Percentiles rank a stretch among this genome's conserved stretches.
Evolutionary conservation across 2,329 filamentous ascomycete genomes (phyloP).

Genomic region (Cytospora paraplurivora): DNA sequence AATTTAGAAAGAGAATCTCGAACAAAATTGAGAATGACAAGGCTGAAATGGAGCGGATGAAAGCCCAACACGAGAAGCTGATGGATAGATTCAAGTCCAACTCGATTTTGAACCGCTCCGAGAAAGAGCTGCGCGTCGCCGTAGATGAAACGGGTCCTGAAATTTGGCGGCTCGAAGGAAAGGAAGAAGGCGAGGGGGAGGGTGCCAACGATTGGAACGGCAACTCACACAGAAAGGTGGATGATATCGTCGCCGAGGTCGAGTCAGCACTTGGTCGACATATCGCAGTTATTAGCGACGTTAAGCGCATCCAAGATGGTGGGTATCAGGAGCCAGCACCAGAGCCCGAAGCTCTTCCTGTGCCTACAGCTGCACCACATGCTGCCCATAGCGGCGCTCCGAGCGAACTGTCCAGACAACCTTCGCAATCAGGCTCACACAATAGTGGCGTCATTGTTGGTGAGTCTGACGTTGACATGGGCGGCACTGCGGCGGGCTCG

Average conservation of each 20-base stretch:
- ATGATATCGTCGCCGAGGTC: conserved; percentile 74
- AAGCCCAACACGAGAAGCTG: conserved; percentile 73
- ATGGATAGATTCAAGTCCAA: conserved; percentile 74
- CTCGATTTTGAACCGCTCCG: conserved; percentile 70
- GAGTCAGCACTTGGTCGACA: conserved; percentile 71
- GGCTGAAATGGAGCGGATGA: conserved; percentile 82
- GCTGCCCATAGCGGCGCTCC: conserved; percentile 31
- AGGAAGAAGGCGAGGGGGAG: conserved; percentile 53
- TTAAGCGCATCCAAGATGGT: conserved; percentile 76
- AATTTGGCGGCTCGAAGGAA: conserved; percentile 65
- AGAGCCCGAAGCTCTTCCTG: conserved; percentile 41
- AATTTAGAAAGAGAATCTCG: conserved; percentile 78
- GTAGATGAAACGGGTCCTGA: conserved; percentile 62
- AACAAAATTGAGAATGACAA: conserved; percentile 73
- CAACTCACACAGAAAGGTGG: conserved; percentile 58
- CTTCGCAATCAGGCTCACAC: conserved; percentile 58
- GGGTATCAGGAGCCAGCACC: conserved; percentile 67
- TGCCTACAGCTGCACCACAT: conserved; percentile 34
- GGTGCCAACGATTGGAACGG: conserved; percentile 42
- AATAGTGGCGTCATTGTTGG: conserved; percentile 57
- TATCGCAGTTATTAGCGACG: conserved; percentile 63
- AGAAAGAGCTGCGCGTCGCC: conserved; percentile 72
- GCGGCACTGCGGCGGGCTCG: conserved; percentile 63
- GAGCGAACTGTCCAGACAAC: conserved; percentile 50
- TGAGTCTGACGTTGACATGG: conserved; percentile 67